Conservation (phyloP, 768 basidiomycete species). For the Collybia sordida region DNA sequence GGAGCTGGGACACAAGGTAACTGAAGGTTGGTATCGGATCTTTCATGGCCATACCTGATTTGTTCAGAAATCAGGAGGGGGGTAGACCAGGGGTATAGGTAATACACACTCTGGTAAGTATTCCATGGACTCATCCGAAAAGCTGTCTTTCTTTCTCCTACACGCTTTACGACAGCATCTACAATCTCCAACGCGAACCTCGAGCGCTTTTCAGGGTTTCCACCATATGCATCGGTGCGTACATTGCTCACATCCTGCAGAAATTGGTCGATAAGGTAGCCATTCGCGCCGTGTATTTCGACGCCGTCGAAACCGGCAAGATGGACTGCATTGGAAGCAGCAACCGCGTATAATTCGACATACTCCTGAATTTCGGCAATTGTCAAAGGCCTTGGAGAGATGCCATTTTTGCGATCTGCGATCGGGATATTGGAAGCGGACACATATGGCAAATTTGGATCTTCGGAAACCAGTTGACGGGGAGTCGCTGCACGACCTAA, state of each 20-base stretch:
- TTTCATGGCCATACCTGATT: constrained; percentile 38
- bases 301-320: constrained; percentile 69
- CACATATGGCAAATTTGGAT: constrained; percentile 28
- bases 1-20: constrained; percentile 38
- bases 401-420: constrained; percentile 8
- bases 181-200: constrained; percentile 58
- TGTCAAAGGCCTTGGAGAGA: constrained; percentile 41
- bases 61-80: neutral
- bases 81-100: neutral
- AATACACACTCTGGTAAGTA: constrained; percentile 31
- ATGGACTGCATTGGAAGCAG: constrained; percentile 54
- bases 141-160: constrained; percentile 54
- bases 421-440: constrained; percentile 30
- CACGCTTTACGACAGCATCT: constrained; percentile 44
- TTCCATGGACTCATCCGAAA: constrained; percentile 62
- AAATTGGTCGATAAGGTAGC: constrained; percentile 62
- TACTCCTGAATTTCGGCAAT: constrained; percentile 50
- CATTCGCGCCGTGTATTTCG: constrained; percentile 46
- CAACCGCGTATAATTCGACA: constrained; percentile 45
- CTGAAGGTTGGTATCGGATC: constrained; percentile 29
- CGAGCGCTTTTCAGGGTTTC: constrained; percentile 57
- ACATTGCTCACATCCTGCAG: constrained; percentile 30
- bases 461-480: constrained; percentile 21
- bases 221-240: constrained; percentile 66
- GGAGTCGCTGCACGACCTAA: constrained; percentile 32